Percentiles rank a stretch among this genome's conserved stretches.
Evolutionary conservation across 192 early-diverging fungal genomes (phyloP).

Genomic region (Entomortierella chlamydospora): DNA sequence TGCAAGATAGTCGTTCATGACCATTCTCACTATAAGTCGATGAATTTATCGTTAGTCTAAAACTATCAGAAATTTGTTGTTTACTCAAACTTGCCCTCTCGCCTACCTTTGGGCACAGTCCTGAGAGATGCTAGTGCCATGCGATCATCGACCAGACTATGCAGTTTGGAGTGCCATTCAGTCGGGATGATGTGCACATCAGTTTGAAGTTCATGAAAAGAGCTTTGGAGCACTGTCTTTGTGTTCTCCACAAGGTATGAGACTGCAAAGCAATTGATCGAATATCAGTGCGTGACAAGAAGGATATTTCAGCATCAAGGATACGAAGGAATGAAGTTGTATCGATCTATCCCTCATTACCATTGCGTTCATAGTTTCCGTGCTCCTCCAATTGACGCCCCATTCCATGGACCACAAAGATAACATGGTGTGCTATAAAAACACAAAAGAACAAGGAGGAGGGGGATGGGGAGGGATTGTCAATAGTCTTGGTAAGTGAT

Average conservation of each 20-base stretch:
- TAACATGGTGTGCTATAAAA: slow-evolving; percentile 52
- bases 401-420: slow-evolving; percentile 68
- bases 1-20: slow-evolving; percentile 59
- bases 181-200: slow-evolving; percentile 52
- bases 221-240: slow-evolving; percentile 39
- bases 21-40: slow-evolving; percentile 47
- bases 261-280: too few species aligned
- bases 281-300: too few species aligned
- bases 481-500: not conserved
- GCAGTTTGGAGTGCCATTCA: slow-evolving; percentile 60
- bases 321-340: too few species aligned
- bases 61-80: too few species aligned
- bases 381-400: slow-evolving; percentile 61
- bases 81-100: not conserved
- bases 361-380: slow-evolving; percentile 58
- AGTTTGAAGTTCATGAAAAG: slow-evolving; percentile 40
- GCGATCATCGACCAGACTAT: slow-evolving; percentile 54
- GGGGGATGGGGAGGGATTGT: not conserved
- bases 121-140: slow-evolving; percentile 53
- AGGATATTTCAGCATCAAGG: too few species aligned
- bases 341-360: slow-evolving; percentile 21
- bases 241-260: slow-evolving; percentile 35
- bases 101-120: slow-evolving; percentile 60
- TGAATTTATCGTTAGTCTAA: too few species aligned
- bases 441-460: not conserved